Base-by-base conservation (phyloP, 2,329 filamentous ascomycete genomes). In the Coleophoma cylindrospora region DNA sequence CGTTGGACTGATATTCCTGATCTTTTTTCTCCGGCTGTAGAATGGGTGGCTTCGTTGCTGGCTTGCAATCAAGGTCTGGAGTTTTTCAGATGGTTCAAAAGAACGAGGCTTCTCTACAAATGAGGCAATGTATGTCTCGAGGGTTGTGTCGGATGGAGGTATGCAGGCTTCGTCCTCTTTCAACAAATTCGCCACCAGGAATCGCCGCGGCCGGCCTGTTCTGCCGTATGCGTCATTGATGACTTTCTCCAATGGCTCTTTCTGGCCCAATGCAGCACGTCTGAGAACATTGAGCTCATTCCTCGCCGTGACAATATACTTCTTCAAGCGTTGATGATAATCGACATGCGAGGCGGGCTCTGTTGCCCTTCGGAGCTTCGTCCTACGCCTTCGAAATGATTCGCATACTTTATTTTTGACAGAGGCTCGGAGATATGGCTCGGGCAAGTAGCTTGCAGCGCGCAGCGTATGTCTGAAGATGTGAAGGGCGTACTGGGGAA, bases 391-490 rank as follows among this genome's bases (percentile, higher is more conserved):
- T 17, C 13, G 36, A 17, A 17, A 14, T 12, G 36, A 14, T n/a
- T 7, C 7, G 15, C 15, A n/a, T 4, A 14, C 36, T 17, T 38
- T 13, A 8, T 57, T 52, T 46, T 68, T 66, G 43, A 83, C 74
- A 34, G 68, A 68, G 7, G 66, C 57, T 43, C 67, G 61, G 48
- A 79, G 66, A 48, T 69, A 73, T 2, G 67, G 63, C 1, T 65
- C 63, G 12, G 80, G 80, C 2, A 85, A 74, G 60, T 86, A 86
- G 27, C 77, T 75, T 37, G 73, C 69, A 67, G 84, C 80, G 52
- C 82, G 79, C 34, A 85, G 76, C 19, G 85, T 68, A 51, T 79
- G 73, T 50, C 82, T 75, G 63, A 82, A 85, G 43, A 81, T 64
- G 57, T 76, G 73, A 21, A 44, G 2, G 36, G 7, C 9, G 27